Conservation (phyloP, 1,139 yeast genomes). For the Suhomyces bolitotheri region DNA sequence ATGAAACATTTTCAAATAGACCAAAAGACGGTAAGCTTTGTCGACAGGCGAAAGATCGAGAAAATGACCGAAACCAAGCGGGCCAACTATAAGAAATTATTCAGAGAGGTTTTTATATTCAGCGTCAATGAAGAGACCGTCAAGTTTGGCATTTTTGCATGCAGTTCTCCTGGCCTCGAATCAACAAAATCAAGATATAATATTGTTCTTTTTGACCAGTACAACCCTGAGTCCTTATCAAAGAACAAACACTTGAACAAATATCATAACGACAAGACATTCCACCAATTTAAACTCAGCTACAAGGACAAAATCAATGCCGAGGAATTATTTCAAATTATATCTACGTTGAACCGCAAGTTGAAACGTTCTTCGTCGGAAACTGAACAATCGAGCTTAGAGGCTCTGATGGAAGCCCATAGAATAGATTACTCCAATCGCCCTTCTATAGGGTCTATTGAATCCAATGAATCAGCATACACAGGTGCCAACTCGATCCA, state of each 20-base stretch:
- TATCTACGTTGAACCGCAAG: constrained; percentile 22
- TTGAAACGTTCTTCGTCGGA: constrained; percentile 1
- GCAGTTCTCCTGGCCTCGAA: constrained; percentile 32
- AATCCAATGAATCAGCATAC: constrained; percentile 16
- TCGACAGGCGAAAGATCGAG: constrained; percentile 25
- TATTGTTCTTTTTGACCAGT: constrained; percentile 26
- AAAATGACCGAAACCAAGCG: constrained; percentile 16
- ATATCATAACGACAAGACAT: constrained; percentile 25
- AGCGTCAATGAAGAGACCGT: constrained; percentile 16
- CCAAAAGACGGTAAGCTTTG: constrained; percentile 27
- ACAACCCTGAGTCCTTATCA: constrained; percentile 16
- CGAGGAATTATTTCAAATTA: constrained; percentile 26
- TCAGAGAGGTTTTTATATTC: constrained; percentile 25
- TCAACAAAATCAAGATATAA: constrained; percentile 29
- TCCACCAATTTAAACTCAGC: constrained; percentile 27
- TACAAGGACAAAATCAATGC: constrained; percentile 33
- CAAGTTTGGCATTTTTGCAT: constrained; percentile 24
- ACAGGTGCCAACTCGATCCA: constrained; percentile 13
- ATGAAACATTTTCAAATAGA: constrained; percentile 32
- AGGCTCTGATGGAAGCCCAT: not conserved
- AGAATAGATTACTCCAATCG: constrained; percentile 6
- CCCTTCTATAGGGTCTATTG: constrained; percentile 18
- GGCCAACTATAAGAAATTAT: constrained; percentile 17
- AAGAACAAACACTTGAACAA: constrained; percentile 10
- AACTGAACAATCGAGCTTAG: not conserved